These are phyloP conservation scores for Fusarium nematophilum DNA, from an alignment of 2,329 filamentous ascomycete species.

Conservation along the genomic window DNA sequence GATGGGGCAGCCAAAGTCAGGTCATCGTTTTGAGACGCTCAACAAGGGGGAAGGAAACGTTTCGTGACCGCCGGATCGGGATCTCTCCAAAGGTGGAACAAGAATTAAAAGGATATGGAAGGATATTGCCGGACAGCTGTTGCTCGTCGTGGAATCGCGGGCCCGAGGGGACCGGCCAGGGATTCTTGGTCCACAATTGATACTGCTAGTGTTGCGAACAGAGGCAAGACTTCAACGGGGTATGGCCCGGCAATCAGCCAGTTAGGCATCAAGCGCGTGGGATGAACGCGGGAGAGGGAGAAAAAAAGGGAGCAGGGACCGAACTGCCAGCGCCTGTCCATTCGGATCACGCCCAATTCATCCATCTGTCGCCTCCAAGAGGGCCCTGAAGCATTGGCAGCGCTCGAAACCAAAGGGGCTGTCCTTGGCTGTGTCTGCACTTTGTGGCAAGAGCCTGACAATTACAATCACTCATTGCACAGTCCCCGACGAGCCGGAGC, in stretches of 20 bases:
- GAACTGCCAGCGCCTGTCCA: constrained; percentile 15
- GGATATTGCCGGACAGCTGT: constrained; percentile 5
- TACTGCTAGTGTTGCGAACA: constrained; percentile 9
- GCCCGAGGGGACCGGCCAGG: constrained; percentile 19
- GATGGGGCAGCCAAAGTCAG: constrained; percentile 34
- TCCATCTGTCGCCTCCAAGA: constrained; percentile 14
- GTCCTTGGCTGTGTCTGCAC: not conserved
- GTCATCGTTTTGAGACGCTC: constrained; percentile 13
- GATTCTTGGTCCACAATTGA: constrained; percentile 20
- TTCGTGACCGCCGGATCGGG: constrained; percentile 1
- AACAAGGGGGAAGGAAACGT: constrained; percentile 5
- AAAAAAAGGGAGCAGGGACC: constrained; percentile 15
- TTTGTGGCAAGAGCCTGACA: constrained; percentile 22
- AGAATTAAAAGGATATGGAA: no score
- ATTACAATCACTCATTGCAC: constrained; percentile 16
- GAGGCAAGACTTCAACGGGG: not conserved
- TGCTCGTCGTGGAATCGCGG: constrained; percentile 13
- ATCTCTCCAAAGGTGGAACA: constrained; percentile 4
- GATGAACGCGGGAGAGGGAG: constrained; percentile 23
- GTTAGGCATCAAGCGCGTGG: constrained; percentile 34
- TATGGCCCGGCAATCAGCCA: constrained; percentile 17
- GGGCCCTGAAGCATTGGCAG: constrained; percentile 7
- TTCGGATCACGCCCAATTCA: constrained; percentile 28
- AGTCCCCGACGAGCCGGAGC: constrained; percentile 17
- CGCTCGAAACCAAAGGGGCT: not conserved